Evolutionary conservation across 2,329 filamentous ascomycete genomes (phyloP).

Genomic region (Pseudogymnoascus sp.): DNA sequence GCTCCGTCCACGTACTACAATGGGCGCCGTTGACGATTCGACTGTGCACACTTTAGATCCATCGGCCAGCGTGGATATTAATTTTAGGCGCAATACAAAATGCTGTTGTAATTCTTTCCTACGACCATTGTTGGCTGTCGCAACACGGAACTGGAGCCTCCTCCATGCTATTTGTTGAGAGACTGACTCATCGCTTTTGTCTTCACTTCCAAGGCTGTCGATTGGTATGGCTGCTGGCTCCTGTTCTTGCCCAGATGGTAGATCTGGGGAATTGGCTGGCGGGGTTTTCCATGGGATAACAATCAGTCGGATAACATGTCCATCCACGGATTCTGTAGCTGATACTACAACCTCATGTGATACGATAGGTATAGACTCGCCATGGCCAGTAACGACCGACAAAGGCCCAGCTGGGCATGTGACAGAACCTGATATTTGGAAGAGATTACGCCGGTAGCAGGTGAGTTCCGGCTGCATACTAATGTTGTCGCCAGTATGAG

Average conservation of each 20-base stretch:
- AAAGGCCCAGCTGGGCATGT: conserved; percentile 70
- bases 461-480: conserved; percentile 70
- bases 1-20: conserved; percentile 87
- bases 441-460: conserved; percentile 90
- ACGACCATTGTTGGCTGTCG: conserved; percentile 91
- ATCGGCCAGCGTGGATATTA: conserved; percentile 73
- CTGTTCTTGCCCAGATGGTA: conserved; percentile 60
- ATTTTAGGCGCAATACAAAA: conserved; percentile 81
- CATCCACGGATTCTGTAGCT: conserved; percentile 89
- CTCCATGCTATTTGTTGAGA: conserved; percentile 94
- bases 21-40: conserved; percentile 78
- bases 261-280: conserved; percentile 64
- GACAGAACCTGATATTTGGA: conserved; percentile 87
- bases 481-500: conserved; percentile 43
- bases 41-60: conserved; percentile 74
- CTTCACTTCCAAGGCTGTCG: conserved; percentile 36
- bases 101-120: conserved; percentile 94
- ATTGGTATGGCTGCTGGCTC: conserved; percentile 76
- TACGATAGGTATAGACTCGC: conserved; percentile 72
- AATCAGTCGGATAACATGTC: conserved; percentile 84
- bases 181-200: conserved; percentile 59
- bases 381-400: conserved; percentile 73
- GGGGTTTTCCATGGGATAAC: conserved; percentile 98
- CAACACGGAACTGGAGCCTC: conserved; percentile 83
- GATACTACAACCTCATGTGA: conserved; percentile 82